These are phyloP conservation scores for Naganishia onofrii DNA, from an alignment of 768 basidiomycete genomes.

Conservation along the genomic window DNA sequence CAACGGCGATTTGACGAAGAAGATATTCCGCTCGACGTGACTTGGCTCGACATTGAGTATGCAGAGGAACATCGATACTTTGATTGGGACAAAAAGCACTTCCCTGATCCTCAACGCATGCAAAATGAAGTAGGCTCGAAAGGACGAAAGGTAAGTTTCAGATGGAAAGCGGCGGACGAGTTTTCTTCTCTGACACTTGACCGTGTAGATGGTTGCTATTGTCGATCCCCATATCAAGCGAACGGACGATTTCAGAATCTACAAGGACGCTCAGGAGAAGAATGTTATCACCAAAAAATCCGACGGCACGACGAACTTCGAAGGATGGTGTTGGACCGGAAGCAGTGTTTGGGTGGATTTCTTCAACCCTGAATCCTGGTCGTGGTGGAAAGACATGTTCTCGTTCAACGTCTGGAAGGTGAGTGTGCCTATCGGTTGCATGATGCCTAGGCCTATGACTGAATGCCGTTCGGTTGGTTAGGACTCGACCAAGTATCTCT, in stretches of 20 bases:
- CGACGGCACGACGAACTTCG: conserved; percentile 70
- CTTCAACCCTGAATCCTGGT: conserved; percentile 85
- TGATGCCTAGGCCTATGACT: background rate
- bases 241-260: conserved; percentile 71
- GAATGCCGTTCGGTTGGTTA: conserved; percentile 19
- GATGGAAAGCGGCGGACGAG: conserved; percentile 1
- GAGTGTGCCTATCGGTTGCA: conserved; percentile 37
- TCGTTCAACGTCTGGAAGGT: conserved; percentile 58
- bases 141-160: conserved; percentile 71
- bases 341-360: conserved; percentile 96
- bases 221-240: conserved; percentile 95
- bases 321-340: conserved; percentile 99
- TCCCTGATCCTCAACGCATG: conserved; percentile 95
- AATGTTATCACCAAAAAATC: conserved; percentile 76
- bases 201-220: conserved; percentile 86
- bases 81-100: conserved; percentile 87
- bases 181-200: conserved; percentile 10
- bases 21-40: conserved; percentile 90
- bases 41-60: conserved; percentile 98
- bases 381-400: conserved; percentile 86
- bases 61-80: conserved; percentile 92
- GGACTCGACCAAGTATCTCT: conserved; percentile 70
- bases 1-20: conserved; percentile 87
- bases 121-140: conserved; percentile 77
- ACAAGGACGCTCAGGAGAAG: conserved; percentile 76